phyloP scores from a whole-genome alignment of 129 eudicot genomes.

The Deinandra increscens region DNA sequence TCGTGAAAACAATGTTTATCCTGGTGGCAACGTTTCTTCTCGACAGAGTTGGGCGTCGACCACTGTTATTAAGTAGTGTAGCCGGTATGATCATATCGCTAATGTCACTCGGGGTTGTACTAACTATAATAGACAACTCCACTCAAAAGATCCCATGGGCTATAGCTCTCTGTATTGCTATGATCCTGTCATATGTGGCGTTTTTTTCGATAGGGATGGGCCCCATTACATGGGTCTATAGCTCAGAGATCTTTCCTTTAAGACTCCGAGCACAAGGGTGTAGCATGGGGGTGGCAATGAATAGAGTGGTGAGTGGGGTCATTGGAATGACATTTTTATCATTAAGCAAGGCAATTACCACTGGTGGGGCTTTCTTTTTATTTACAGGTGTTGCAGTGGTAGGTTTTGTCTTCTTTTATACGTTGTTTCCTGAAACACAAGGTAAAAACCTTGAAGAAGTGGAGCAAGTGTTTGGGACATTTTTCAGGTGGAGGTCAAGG shows the following conservation, averaged over 20 bases:
- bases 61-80: constrained; percentile 44
- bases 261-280: constrained; percentile 60
- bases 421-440: constrained; percentile 54
- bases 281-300: constrained; percentile 47
- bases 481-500: constrained; percentile 58
- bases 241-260: constrained; percentile 61
- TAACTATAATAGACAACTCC: constrained; percentile 34
- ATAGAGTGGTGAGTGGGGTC: constrained; percentile 54
- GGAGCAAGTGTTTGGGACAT: constrained; percentile 57
- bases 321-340: constrained; percentile 58
- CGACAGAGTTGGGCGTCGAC: constrained; percentile 58
- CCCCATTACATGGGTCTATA: constrained; percentile 70
- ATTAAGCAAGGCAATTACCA: constrained; percentile 33
- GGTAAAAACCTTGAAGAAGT: constrained; percentile 63
- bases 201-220: constrained; percentile 66
- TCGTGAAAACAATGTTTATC: constrained; percentile 44
- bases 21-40: constrained; percentile 55
- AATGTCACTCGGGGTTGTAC: constrained; percentile 29
- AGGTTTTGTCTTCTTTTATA: constrained; percentile 47
- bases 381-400: constrained; percentile 33
- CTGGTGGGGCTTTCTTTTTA: constrained; percentile 68
- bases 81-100: constrained; percentile 45
- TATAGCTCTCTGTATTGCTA: constrained; percentile 30
- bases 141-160: constrained; percentile 48
- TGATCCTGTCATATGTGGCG: constrained; percentile 41